phyloP scores from a whole-genome alignment of 2,329 filamentous ascomycete species.

The Neopestalotiopsis sp. region DNA sequence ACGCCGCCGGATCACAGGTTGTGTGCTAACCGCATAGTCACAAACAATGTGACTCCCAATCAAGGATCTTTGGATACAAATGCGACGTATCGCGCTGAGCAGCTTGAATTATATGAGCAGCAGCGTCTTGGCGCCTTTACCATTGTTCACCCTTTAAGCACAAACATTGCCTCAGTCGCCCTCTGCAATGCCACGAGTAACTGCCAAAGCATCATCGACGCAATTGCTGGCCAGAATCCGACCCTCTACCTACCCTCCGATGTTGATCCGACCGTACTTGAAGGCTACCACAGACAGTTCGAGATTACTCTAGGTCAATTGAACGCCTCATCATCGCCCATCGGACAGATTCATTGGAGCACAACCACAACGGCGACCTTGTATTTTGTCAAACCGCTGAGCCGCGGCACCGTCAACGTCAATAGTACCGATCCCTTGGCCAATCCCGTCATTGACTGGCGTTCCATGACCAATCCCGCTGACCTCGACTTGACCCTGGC shows the following conservation, averaged over 20 bases:
- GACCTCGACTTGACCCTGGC: conserved; percentile 42
- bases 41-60: conserved; percentile 35
- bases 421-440: conserved; percentile 40
- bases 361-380: conserved; percentile 35
- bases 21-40: conserved; percentile 19
- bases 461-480: conserved; percentile 43
- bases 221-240: conserved; percentile 38
- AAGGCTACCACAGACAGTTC: conserved; percentile 44
- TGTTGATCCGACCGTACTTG: conserved; percentile 40
- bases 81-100: conserved; percentile 39
- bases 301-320: conserved; percentile 37
- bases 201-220: conserved; percentile 32
- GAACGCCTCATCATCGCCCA: conserved; percentile 31
- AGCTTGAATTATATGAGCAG: conserved; percentile 37
- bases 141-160: conserved; percentile 23
- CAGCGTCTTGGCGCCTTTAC: conserved; percentile 21
- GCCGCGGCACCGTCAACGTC: conserved; percentile 45
- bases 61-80: conserved; percentile 36
- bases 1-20: too few relatives aligned
- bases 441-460: conserved; percentile 44
- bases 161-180: conserved; percentile 34
- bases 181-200: conserved; percentile 39
- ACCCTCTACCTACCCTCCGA: conserved; percentile 38
- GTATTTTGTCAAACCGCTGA: conserved; percentile 44
- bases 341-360: conserved; percentile 39